Conservation (phyloP, 1,284 basidiomycete genomes). For the Pseudozyma hubeiensis region DNA sequence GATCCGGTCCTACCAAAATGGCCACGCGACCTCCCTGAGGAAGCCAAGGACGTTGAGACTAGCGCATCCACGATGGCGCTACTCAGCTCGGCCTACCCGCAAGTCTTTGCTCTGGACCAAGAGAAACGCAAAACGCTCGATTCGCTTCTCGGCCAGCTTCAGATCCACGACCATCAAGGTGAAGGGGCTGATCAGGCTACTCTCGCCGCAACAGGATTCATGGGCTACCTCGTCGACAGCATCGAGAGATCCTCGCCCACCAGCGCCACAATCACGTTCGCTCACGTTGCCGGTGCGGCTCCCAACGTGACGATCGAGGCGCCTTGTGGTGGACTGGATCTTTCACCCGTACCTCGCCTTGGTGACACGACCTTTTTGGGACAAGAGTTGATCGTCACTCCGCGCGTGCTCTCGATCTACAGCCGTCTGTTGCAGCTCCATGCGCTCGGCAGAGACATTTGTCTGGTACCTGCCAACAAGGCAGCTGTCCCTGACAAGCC, state of each 20-base stretch:
- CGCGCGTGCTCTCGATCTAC: slow-evolving; percentile 65
- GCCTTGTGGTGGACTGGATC: slow-evolving; percentile 58
- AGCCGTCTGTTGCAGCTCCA: slow-evolving; percentile 68
- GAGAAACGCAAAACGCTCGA: slow-evolving; percentile 54
- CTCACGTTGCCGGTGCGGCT: slow-evolving; percentile 32
- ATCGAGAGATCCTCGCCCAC: slow-evolving; percentile 43
- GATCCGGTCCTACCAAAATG: slow-evolving; percentile 40
- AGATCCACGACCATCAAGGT: slow-evolving; percentile 57
- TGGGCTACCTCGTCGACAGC: slow-evolving; percentile 55
- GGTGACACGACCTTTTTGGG: slow-evolving; percentile 29
- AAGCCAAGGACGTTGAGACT: slow-evolving; percentile 25
- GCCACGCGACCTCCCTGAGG: slow-evolving; percentile 24
- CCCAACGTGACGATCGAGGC: slow-evolving; percentile 35
- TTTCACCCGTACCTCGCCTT: slow-evolving; percentile 53
- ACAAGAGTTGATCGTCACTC: slow-evolving; percentile 59
- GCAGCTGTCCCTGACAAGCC: slow-evolving; percentile 25
- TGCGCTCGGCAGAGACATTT: slow-evolving; percentile 63
- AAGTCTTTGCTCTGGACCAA: slow-evolving; percentile 54
- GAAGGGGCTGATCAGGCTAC: slow-evolving; percentile 28
- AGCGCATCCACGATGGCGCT: slow-evolving; percentile 54
- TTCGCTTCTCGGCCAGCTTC: slow-evolving; percentile 58
- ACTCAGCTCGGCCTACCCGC: slow-evolving; percentile 64
- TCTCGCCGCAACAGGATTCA: slow-evolving; percentile 53
- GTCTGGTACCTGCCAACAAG: slow-evolving; percentile 58
- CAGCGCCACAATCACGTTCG: slow-evolving; percentile 56